Base-by-base conservation (phyloP, 2,329 filamentous ascomycete genomes). In the Fusarium setosum region DNA sequence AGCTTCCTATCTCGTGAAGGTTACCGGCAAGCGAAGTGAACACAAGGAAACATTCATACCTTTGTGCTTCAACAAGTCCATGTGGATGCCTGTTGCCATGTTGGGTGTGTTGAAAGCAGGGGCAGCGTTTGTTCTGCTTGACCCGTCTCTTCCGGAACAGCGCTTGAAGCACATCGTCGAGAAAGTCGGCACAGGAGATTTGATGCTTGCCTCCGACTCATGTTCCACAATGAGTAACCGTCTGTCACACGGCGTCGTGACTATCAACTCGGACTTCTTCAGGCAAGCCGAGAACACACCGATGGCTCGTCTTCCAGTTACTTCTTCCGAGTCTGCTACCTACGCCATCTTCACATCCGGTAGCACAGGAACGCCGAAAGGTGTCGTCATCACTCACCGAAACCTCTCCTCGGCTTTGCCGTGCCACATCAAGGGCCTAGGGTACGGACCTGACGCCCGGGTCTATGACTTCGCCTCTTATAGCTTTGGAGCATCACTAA, bases 341-440 rank as follows among this genome's bases (percentile, higher is more conserved):
- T 73, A 67, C 44, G 53, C 62, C 1, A 31, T 73, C 2, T 74
- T 73, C 17, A 74, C 71, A 2, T 73, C 71, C 4, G 72, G 71
- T 4, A 71, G 65, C 15, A 72, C 71, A 3, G 72, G 70, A 3
- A 67, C 49, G 3, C 67, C 72, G 1, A 74, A 74, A 34, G 71
- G 70, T 6, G 59, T 69, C 0, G 41, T 71, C 3, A 52, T 73
- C 23, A 34, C 49, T 6, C 56, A 59, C 12, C 15, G 13, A 5
- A 55, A 49, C 17, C 34, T 59, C 5, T 18, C 48, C 12, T 34
- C 49, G 4, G 23, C 37, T 12, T 13, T 50, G 11, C 21, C 26
- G 17, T 23, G 29, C 15, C 40, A 57, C 3, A 8, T 37, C 5
- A 35, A 38, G 5, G 12, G 20, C 10, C 26, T 52, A 5, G 31